Conservation (phyloP, 352 stramenopile species). For the Phytophthora ohioensis region DNA sequence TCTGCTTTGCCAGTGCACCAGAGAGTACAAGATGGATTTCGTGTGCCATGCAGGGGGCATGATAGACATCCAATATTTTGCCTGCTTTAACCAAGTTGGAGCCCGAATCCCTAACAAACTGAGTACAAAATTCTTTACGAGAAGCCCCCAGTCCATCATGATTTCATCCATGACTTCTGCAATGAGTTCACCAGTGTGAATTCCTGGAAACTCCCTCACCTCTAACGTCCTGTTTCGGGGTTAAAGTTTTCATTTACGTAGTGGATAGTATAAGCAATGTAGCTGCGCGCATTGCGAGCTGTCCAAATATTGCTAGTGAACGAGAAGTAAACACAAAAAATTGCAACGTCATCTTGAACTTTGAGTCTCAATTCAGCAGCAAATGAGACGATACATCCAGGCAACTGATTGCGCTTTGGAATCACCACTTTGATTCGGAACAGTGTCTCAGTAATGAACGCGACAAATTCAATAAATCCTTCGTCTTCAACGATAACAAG, state of each 20-base stretch:
- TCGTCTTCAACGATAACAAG: conserved; percentile 19
- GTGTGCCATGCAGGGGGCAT: neutral
- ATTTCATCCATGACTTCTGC: conserved; percentile 1
- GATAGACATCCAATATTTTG: neutral
- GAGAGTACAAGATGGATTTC: conserved; percentile 2
- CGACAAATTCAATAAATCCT: conserved; percentile 21
- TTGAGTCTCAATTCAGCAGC: conserved; percentile 1
- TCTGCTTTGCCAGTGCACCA: neutral
- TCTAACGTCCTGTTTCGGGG: conserved; percentile 19
- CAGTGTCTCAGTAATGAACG: conserved; percentile 12
- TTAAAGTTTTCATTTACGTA: conserved; percentile 16
- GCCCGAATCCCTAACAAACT: neutral
- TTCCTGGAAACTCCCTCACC: conserved; percentile 15
- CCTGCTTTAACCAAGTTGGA: conserved; percentile 7
- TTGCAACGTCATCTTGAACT: neutral
- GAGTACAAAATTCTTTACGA: neutral
- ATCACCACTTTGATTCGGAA: conserved; percentile 12
- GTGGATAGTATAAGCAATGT: conserved; percentile 22
- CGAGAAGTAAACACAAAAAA: conserved; percentile 12
- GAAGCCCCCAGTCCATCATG: neutral
- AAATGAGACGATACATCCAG: conserved; percentile 9
- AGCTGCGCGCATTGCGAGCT: conserved; percentile 9
- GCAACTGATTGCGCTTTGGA: conserved; percentile 12
- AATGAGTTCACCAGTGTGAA: conserved; percentile 3
- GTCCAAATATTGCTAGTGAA: conserved; percentile 25